Evolutionary conservation across 768 basidiomycete genomes (phyloP), one percentile per base, ranked within the genome.

Genomic region (Candolleomyces efflorescens): DNA sequence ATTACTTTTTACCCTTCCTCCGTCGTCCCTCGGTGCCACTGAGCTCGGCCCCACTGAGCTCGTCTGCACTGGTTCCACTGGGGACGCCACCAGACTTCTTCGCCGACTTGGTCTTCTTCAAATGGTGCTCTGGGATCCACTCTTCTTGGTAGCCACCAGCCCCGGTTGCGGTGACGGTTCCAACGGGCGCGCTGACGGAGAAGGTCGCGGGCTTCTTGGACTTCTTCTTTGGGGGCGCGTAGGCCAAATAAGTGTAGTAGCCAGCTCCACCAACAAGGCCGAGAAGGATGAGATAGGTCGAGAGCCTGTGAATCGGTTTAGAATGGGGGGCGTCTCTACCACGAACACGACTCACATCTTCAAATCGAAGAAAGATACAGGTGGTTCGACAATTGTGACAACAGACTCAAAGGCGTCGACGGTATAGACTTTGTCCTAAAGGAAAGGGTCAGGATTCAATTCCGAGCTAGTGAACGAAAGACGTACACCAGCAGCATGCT

Each of bases 101-200:
- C 38, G 70, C 65, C 17, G 71, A 68, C 69, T 83, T 90, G 32
- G 72, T 57, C 70, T 89, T 89, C 76, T 82, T 88, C 60, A 92
- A 75, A 64, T 93, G 92, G 65, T 92, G 89, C 62, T 89, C 88
- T n/a, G 92, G 92, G 63, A 94, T 94, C 92, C 92, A 94, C 65
- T 94, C 92, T 67, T 93, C 89, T 65, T 90, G 84, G 63, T 93
- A 92, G 45, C 84, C 86, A 39, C 85, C 81, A 2, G 84, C 78
- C 37, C 85, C 83, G 22, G 83, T 83, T 32, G 86, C 85, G 6
- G 87, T 86, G 37, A 81, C 80, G 7, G 82, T 61, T 26, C 79
- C 79, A 38, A 81, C 78, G 9, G 87, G 82, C 3, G 82, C 71
- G 56, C 81, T 85, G 53, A 82, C 75, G 5, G 77, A 67, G 7